These are phyloP conservation scores for Pseudotulostoma volvatum DNA, from an alignment of 495 filamentous ascomycete genomes.

Conservation along the genomic window DNA sequence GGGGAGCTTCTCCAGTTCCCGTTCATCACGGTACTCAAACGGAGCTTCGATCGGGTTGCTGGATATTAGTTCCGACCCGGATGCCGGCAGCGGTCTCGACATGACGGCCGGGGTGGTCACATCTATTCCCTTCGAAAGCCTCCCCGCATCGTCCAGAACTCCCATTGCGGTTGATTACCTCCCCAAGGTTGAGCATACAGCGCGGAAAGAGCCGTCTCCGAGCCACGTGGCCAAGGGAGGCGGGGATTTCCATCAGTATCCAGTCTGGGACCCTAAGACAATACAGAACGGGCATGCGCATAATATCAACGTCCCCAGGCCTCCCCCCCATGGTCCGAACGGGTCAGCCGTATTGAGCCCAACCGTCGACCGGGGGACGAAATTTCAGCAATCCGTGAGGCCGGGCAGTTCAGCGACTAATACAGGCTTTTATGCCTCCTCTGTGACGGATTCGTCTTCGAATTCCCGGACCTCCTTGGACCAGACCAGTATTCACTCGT, in stretches of 20 bases:
- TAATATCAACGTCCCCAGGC: conserved; percentile 49
- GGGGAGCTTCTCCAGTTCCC: conserved; percentile 44
- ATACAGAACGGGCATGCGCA: conserved; percentile 35
- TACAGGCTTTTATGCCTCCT: conserved; percentile 45
- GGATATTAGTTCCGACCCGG: conserved; percentile 34
- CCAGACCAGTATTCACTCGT: conserved; percentile 47
- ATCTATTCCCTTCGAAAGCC: conserved; percentile 73
- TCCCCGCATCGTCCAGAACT: conserved; percentile 45
- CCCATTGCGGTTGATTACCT: conserved; percentile 66
- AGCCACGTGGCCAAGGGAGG: conserved; percentile 65
- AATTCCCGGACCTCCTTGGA: conserved; percentile 57
- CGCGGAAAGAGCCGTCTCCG: conserved; percentile 56
- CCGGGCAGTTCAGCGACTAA: conserved; percentile 38
- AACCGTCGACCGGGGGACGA: conserved; percentile 48
- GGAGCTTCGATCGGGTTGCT: conserved; percentile 60
- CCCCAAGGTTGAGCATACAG: conserved; percentile 49
- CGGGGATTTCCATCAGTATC: conserved; percentile 82
- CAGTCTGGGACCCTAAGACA: conserved; percentile 43
- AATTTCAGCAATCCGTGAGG: conserved; percentile 59
- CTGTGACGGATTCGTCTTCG: conserved; percentile 48
- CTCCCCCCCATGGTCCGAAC: conserved; percentile 47
- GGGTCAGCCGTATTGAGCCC: conserved; percentile 46
- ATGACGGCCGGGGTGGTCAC: conserved; percentile 77
- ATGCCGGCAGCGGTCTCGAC: conserved; percentile 40
- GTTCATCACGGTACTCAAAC: conserved; percentile 65